Evolutionary conservation across 2,329 filamentous ascomycete species (phyloP).

Genomic region (Sarocladium oryzae): DNA sequence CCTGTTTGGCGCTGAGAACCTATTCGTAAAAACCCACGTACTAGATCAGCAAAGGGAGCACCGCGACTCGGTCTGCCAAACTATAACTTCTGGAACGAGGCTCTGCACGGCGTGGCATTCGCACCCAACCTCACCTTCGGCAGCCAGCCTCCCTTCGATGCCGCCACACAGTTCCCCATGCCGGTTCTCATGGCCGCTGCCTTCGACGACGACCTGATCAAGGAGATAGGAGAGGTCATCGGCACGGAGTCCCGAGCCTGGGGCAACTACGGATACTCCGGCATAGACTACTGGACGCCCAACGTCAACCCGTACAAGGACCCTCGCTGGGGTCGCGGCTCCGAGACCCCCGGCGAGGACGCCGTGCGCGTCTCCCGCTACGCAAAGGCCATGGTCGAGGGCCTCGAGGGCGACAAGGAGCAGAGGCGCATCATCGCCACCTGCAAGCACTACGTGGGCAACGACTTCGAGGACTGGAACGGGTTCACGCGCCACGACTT

Average conservation of each 20-base stretch:
- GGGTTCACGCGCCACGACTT: conserved; percentile 38
- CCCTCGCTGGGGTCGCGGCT: conserved; percentile 55
- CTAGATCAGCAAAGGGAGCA: conserved; percentile 29
- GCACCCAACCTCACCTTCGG: conserved; percentile 25
- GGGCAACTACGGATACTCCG: conserved; percentile 50
- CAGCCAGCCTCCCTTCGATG: conserved; percentile 33
- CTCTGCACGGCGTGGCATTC: conserved; percentile 52
- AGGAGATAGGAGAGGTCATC: conserved; percentile 47
- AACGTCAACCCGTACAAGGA: conserved; percentile 62
- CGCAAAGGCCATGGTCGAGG: conserved; percentile 45
- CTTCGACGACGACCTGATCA: conserved; percentile 57
- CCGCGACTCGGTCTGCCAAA: conserved; percentile 47
- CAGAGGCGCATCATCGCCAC: conserved; percentile 41
- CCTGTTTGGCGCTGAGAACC: too few species aligned
- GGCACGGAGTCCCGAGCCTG: conserved; percentile 59
- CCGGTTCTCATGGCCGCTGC: conserved; percentile 57
- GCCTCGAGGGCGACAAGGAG: conserved; percentile 36
- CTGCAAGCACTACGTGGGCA: conserved; percentile 49
- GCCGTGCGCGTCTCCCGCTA: conserved; percentile 35
- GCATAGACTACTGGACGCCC: conserved; percentile 57
- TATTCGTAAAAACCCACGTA: conserved; percentile 10
- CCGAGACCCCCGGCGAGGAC: conserved; percentile 56
- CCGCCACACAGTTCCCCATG: conserved; percentile 59
- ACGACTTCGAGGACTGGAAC: conserved; percentile 46
- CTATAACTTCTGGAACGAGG: conserved; percentile 58